Conservation (phyloP, 179 eudicot genomes). For the Amaranthus tricolor region DNA sequence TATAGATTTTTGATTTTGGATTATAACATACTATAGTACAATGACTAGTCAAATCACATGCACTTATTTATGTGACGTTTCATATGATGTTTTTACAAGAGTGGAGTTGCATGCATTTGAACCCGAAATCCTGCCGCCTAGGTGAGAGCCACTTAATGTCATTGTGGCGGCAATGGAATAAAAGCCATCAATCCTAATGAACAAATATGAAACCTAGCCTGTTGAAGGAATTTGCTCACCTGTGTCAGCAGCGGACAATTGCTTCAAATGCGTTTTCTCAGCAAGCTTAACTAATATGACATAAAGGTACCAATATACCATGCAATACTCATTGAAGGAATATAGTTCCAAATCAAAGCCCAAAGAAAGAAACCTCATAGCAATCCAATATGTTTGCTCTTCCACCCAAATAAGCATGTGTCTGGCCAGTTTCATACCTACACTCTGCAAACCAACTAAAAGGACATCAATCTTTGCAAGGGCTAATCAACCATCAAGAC, state of each 20-base stretch:
- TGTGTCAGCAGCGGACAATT: slow-evolving; percentile 49
- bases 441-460: slow-evolving; percentile 52
- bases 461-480: slow-evolving; percentile 24
- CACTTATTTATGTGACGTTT: no score
- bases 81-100: no score
- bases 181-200: no score
- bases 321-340: slow-evolving; percentile 83
- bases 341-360: slow-evolving; percentile 92
- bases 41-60: no score
- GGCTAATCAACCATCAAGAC: slow-evolving; percentile 10
- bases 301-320: slow-evolving; percentile 97
- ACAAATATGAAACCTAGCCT: not conserved
- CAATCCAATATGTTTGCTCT: slow-evolving; percentile 96
- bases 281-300: slow-evolving; percentile 81
- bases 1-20: no score
- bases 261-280: slow-evolving; percentile 81
- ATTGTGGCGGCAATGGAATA: no score
- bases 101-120: no score
- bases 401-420: slow-evolving; percentile 88
- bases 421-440: slow-evolving; percentile 49
- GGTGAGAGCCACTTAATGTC: no score
- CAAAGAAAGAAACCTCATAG: slow-evolving; percentile 75
- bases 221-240: slow-evolving; percentile 44
- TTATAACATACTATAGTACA: no score
- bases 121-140: no score